These are phyloP conservation scores for Vinca major DNA, from an alignment of 305 asterid genomes.

Conservation along the genomic window DNA sequence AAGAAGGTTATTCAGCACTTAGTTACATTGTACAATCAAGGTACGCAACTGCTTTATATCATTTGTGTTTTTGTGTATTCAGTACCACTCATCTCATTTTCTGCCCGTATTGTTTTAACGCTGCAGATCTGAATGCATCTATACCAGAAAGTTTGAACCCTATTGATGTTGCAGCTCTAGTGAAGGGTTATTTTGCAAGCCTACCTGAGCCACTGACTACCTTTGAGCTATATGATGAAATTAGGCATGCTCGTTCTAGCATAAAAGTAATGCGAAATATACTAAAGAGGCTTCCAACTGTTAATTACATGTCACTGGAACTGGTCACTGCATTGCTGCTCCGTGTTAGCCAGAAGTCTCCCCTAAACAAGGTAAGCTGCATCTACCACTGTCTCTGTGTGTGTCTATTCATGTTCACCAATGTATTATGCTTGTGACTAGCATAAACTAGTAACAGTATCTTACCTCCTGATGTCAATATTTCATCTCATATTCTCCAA, in stretches of 20 bases:
- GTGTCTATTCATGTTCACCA: neutral
- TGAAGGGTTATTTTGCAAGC: slow-evolving; percentile 68
- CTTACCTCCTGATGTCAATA: neutral
- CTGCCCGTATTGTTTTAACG: slow-evolving; percentile 10
- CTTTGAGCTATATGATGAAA: slow-evolving; percentile 54
- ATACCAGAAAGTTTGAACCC: slow-evolving; percentile 58
- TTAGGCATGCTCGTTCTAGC: slow-evolving; percentile 56
- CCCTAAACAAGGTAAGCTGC: slow-evolving; percentile 50
- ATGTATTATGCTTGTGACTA: neutral
- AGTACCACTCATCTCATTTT: slow-evolving; percentile 12
- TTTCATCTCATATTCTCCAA: neutral
- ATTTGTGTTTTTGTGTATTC: slow-evolving; percentile 8
- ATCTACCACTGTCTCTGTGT: slow-evolving; percentile 9
- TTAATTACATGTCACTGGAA: slow-evolving; percentile 70
- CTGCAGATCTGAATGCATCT: slow-evolving; percentile 51
- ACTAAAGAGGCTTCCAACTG: slow-evolving; percentile 62
- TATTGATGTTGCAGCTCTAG: slow-evolving; percentile 57
- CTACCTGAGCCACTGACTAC: slow-evolving; percentile 71
- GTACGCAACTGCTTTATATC: slow-evolving; percentile 25
- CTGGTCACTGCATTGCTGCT: slow-evolving; percentile 59
- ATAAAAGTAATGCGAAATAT: slow-evolving; percentile 49
- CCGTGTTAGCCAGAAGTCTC: slow-evolving; percentile 68
- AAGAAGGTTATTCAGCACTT: slow-evolving; percentile 49
- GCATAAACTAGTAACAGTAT: neutral
- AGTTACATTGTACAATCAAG: slow-evolving; percentile 62